Evolutionary conservation across 2,329 filamentous ascomycete genomes (phyloP).

Genomic region (Leptoxyphium fumago): DNA sequence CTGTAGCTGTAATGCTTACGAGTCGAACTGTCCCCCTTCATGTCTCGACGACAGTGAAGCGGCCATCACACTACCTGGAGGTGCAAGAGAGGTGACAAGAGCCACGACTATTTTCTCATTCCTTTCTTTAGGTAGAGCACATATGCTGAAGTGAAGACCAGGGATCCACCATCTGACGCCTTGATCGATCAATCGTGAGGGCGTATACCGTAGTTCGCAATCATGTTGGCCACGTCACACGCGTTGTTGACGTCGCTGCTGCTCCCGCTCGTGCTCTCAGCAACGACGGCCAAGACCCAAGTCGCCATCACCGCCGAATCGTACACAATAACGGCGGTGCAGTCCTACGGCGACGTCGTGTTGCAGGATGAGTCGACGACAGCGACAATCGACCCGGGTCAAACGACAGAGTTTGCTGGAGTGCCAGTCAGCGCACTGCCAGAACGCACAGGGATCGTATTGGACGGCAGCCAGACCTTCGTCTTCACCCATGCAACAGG

Average conservation of each 20-base stretch:
- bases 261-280: neutral
- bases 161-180: no score
- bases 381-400: neutral
- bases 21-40: no score
- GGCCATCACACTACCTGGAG: no score
- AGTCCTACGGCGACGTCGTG: neutral
- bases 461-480: neutral
- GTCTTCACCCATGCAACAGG: neutral
- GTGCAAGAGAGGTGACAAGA: no score
- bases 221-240: no score
- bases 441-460: conserved; percentile 1
- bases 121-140: no score
- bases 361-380: conserved; percentile 1
- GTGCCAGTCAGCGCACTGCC: neutral
- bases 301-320: neutral
- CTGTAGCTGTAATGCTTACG: no score
- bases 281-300: neutral
- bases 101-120: no score
- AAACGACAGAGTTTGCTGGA: neutral
- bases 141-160: no score
- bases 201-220: no score
- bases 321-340: neutral
- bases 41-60: no score
- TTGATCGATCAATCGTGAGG: no score
- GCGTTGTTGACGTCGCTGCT: neutral